These are phyloP conservation scores for Ceratobasidium sp. DNA, from an alignment of 1,284 basidiomycete genomes.

Conservation along the genomic window DNA sequence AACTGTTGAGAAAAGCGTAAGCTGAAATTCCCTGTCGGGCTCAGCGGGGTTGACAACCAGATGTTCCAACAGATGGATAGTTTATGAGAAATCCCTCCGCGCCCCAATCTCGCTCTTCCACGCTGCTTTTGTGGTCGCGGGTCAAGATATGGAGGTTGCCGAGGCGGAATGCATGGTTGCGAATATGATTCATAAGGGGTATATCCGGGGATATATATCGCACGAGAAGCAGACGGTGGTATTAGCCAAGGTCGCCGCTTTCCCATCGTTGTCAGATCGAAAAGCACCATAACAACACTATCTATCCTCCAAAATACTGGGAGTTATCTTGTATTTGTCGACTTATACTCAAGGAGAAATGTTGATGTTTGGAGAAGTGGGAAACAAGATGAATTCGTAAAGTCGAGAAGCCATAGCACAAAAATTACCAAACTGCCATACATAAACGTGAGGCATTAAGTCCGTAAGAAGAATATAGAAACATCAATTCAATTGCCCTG, in stretches of 20 bases:
- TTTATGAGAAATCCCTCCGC: constrained; percentile 71
- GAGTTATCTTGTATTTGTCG: background rate
- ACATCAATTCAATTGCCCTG: background rate
- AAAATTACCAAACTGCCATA: background rate
- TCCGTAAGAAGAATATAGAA: constrained; percentile 12
- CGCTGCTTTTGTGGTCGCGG: constrained; percentile 71
- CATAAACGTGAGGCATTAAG: background rate
- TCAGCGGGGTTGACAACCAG: background rate
- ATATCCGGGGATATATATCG: constrained; percentile 94
- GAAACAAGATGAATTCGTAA: background rate
- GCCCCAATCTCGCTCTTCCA: constrained; percentile 83
- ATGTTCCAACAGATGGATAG: constrained; percentile 70
- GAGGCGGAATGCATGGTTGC: constrained; percentile 95
- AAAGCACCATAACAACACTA: constrained; percentile 12
- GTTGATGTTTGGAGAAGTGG: background rate
- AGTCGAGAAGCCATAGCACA: background rate
- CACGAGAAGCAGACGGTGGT: constrained; percentile 95
- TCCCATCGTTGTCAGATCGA: constrained; percentile 58
- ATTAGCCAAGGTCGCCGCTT: constrained; percentile 80
- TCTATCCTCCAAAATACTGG: background rate
- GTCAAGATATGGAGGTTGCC: constrained; percentile 62
- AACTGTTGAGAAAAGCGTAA: constrained; percentile 86
- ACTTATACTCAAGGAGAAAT: background rate
- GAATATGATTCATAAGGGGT: constrained; percentile 93
- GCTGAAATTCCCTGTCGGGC: constrained; percentile 48